Evolutionary conservation across 139 green algal species (phyloP).

Genomic region (Picochlorum sp.): DNA sequence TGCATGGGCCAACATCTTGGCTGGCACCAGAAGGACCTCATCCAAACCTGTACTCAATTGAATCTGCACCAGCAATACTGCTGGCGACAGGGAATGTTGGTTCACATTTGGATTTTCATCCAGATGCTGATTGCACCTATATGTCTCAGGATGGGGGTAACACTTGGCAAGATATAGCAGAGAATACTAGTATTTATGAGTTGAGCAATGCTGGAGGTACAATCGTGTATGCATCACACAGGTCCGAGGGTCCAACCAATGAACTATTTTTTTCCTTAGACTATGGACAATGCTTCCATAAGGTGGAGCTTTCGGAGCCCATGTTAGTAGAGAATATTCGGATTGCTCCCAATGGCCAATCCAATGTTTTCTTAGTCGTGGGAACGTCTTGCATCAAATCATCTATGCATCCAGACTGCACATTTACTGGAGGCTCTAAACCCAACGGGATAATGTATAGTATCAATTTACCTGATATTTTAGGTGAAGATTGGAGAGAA

Average conservation of each 20-base stretch:
- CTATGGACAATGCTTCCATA: conserved; percentile 74
- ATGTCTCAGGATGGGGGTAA: conserved; percentile 75
- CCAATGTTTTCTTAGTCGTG: conserved; percentile 72
- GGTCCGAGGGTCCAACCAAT: conserved; percentile 27
- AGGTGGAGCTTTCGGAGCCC: conserved; percentile 48
- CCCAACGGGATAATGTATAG: conserved; percentile 46
- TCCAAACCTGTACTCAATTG: conserved; percentile 77
- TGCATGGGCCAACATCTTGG: conserved; percentile 71
- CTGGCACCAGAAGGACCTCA: conserved; percentile 15
- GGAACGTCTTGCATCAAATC: conserved; percentile 53
- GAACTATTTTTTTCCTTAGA: conserved; percentile 68
- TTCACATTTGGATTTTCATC: conserved; percentile 25
- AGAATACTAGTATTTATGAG: conserved; percentile 52
- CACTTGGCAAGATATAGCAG: conserved; percentile 77
- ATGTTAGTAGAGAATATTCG: conserved; percentile 86
- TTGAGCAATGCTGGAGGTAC: conserved; percentile 85
- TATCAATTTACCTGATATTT: conserved; percentile 44
- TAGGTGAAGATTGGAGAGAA: conserved; percentile 29
- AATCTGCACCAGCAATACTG: conserved; percentile 70
- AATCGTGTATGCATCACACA: conserved; percentile 70
- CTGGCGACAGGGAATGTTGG: conserved; percentile 82
- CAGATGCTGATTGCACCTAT: conserved; percentile 66
- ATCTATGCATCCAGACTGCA: conserved; percentile 33
- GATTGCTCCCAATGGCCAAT: conserved; percentile 52
- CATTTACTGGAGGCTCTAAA: conserved; percentile 9